These are phyloP conservation scores for Datura wrightii DNA, from an alignment of 257 asterid genomes.

Conservation along the genomic window DNA sequence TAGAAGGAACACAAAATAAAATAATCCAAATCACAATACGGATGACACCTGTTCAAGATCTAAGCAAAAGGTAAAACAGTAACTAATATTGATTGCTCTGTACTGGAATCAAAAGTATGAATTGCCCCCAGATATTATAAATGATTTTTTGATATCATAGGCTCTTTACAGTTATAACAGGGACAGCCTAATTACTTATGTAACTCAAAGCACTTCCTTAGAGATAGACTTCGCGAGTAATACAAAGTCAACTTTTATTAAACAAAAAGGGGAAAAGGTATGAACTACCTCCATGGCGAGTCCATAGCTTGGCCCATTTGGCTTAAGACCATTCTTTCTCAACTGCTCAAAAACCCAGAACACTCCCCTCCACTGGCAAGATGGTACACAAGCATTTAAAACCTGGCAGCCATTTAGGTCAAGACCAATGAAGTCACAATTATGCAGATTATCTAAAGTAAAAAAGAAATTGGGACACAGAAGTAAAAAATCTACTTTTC, in stretches of 20 bases:
- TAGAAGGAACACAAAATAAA: constrained; percentile 2
- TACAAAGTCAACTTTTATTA: background rate
- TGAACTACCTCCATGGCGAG: constrained; percentile 92
- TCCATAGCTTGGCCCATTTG: constrained; percentile 95
- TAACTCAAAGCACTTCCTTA: background rate
- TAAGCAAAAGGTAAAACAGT: background rate
- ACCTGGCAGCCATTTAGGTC: constrained; percentile 55
- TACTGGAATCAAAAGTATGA: background rate
- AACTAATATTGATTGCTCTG: background rate
- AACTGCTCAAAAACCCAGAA: constrained; percentile 92
- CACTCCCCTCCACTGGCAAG: constrained; percentile 95
- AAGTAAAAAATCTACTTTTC: background rate
- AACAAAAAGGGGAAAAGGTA: background rate
- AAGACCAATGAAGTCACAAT: constrained; percentile 31
- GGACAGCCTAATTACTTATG: background rate
- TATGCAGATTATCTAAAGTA: constrained; percentile 5
- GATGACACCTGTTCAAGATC: background rate
- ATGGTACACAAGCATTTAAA: constrained; percentile 86
- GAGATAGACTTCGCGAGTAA: background rate
- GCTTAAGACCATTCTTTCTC: constrained; percentile 75
- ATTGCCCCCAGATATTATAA: background rate
- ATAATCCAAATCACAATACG: background rate
- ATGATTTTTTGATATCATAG: background rate
- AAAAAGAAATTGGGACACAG: background rate
- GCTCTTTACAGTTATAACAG: background rate